A percentile compares a stretch with the other conserved stretches of the same genome.
phyloP scores from a whole-genome alignment of 345 rosid species.

The Heritiera littoralis region DNA sequence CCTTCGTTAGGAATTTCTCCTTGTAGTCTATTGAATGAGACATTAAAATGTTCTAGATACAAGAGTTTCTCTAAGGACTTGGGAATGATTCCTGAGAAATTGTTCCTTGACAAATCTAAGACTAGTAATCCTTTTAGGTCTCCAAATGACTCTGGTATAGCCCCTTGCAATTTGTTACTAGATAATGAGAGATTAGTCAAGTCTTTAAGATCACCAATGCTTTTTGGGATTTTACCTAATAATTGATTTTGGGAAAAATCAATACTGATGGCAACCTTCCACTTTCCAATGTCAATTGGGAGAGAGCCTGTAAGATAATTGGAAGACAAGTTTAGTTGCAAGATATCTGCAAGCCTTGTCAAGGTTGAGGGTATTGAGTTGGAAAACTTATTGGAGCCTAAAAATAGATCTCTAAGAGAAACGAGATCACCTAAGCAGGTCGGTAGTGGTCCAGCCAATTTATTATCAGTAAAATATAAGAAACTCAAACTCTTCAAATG shows the following conservation, averaged over 20 bases:
- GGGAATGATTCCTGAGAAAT: slow-evolving; percentile 28
- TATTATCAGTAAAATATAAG: background rate
- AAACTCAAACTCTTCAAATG: background rate
- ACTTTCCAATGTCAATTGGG: slow-evolving; percentile 11
- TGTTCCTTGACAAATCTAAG: slow-evolving; percentile 27
- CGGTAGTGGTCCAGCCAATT: slow-evolving; percentile 13
- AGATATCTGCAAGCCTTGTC: slow-evolving; percentile 16
- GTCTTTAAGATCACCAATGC: slow-evolving; percentile 6
- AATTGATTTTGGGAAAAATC: slow-evolving; percentile 26
- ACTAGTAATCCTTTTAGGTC: slow-evolving; percentile 12
- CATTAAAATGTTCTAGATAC: slow-evolving; percentile 6
- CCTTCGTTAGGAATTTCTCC: slow-evolving; percentile 26
- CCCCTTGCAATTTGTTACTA: slow-evolving; percentile 13
- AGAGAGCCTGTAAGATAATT: slow-evolving; percentile 20
- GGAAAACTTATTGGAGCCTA: slow-evolving; percentile 14
- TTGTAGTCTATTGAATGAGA: slow-evolving; percentile 20
- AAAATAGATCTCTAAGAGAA: background rate
- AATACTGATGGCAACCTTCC: slow-evolving; percentile 4
- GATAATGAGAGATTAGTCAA: slow-evolving; percentile 11
- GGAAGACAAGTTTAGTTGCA: slow-evolving; percentile 16
- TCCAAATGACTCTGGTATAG: slow-evolving; percentile 27
- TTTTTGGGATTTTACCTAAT: slow-evolving; percentile 17
- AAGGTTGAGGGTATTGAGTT: slow-evolving; percentile 23
- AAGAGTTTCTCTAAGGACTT: slow-evolving; percentile 14
- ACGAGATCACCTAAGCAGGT: slow-evolving; percentile 3